Evolutionary conservation across 1,139 yeast species (phyloP), one percentile per base, ranked within the genome.

Genomic region (Scheffersomyces illinoinensis): DNA sequence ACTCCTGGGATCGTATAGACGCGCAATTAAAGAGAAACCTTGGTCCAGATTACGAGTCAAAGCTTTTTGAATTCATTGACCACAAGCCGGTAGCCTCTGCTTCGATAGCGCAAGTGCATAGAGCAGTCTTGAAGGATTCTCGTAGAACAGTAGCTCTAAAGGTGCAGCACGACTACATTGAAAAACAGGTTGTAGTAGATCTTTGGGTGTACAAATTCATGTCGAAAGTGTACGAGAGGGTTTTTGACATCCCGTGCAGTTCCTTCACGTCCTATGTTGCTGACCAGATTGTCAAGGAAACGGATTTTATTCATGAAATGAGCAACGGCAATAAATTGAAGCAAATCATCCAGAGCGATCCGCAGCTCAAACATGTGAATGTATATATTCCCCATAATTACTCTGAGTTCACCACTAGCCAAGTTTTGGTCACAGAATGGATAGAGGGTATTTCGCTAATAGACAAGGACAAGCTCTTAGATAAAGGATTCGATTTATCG

Each of bases 81-180:
- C 84, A 80, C 59, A 67, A 62, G 0, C 90, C 93, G 0, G 73
- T 87, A 18, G 93, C 93, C 5, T 85, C 90, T 68, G 93, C 93
- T 0, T 85, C 90, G 10, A 84, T 89, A 62, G 93, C 93, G 0
- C 93, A 89, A 68, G 93, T 89, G 3, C 92, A 89, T 68, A 74
- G 73, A 60, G 93, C 85, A 0, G 67, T 66, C 50, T 74, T 89
- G 61, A 76, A 73, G 61, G 68, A 64, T 20, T 70, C 74, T n/a
- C 89, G 88, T 7, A 81, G 81, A 53, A 68, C 72, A 56, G 93
- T 89, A 6, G 93, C 93, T 0, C 83, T 89, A 52, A 89, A 89
- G 68, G 82, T 89, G 19, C 93, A 89, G 69, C 93, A 89, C 68
- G 77, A 83, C 50, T 84, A 86, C 60, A 85, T 89, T 52, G 74